Percentiles rank a stretch among this genome's conserved stretches.
Evolutionary conservation across 1,139 yeast species (phyloP).

Genomic region (Kluyveromyces sp.): DNA sequence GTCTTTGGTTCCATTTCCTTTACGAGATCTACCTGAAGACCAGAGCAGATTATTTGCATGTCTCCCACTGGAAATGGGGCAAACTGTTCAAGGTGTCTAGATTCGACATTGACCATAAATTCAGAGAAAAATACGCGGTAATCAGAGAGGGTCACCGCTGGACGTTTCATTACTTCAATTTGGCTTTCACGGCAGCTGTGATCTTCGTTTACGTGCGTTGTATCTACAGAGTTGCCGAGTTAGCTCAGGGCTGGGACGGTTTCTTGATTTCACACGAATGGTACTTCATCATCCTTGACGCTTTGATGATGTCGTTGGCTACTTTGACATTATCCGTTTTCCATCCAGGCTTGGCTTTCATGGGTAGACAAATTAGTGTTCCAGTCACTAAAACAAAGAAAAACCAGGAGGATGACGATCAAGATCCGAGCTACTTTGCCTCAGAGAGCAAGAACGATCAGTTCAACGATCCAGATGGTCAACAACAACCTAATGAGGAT

Average conservation of each 20-base stretch:
- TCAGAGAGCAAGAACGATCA: background rate
- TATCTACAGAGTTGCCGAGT: conserved; percentile 72
- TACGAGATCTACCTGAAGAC: conserved; percentile 40
- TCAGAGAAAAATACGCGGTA: conserved; percentile 20
- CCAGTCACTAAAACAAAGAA: conserved; percentile 17
- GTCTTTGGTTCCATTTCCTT: conserved; percentile 50
- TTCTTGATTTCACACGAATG: conserved; percentile 62
- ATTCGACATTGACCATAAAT: conserved; percentile 24
- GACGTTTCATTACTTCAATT: conserved; percentile 42
- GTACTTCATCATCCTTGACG: conserved; percentile 71
- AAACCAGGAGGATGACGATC: conserved; percentile 1
- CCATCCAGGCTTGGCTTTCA: conserved; percentile 60
- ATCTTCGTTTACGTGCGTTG: conserved; percentile 63
- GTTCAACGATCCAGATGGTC: background rate
- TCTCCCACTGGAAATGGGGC: conserved; percentile 20
- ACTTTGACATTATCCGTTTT: conserved; percentile 43
- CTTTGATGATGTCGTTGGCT: conserved; percentile 55
- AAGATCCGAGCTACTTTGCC: background rate
- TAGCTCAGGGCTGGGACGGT: conserved; percentile 73
- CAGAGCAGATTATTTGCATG: conserved; percentile 21
- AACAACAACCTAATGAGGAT: background rate
- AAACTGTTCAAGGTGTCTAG: conserved; percentile 26
- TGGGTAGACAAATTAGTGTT: conserved; percentile 21
- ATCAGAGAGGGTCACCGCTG: conserved; percentile 29
- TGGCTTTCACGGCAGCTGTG: conserved; percentile 48